Evolutionary conservation across 148 eudicot species (phyloP).

Genomic region (Rhododendron henanense): DNA sequence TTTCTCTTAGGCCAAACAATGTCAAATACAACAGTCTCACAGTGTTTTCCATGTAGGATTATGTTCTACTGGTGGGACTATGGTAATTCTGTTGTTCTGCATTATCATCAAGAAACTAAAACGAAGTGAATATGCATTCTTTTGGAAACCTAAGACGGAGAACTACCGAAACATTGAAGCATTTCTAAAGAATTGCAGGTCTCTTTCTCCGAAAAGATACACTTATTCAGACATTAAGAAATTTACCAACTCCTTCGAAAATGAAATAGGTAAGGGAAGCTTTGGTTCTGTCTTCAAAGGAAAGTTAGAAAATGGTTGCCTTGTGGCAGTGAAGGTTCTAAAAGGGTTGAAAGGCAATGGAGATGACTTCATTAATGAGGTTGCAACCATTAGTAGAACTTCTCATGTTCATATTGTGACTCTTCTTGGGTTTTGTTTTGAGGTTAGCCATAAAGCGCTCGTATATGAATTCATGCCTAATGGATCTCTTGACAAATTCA

Average conservation of each 20-base stretch:
- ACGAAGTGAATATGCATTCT: not conserved
- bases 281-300: constrained; percentile 12
- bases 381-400: constrained; percentile 21
- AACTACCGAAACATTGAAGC: constrained; percentile 2
- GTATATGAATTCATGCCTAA: constrained; percentile 17
- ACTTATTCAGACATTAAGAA: not conserved
- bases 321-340: constrained; percentile 5
- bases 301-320: not conserved
- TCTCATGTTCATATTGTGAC: constrained; percentile 26
- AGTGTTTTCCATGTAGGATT: constrained; percentile 13
- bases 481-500: constrained; percentile 23
- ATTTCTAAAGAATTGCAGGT: constrained; percentile 10
- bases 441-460: not conserved
- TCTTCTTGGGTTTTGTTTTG: constrained; percentile 6
- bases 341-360: constrained; percentile 10
- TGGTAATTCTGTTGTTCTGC: no score
- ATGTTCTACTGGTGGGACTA: no score
- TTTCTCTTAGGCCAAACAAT: not conserved
- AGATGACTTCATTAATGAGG: constrained; percentile 27
- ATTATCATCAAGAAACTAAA: not conserved
- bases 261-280: constrained; percentile 8
- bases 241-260: constrained; percentile 1
- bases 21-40: not conserved
- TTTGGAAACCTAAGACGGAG: not conserved
- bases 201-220: not conserved